Evolutionary conservation across 1,139 yeast species (phyloP), one percentile per base, ranked within the genome.

Genomic region (Scheffersomyces illinoinensis): DNA sequence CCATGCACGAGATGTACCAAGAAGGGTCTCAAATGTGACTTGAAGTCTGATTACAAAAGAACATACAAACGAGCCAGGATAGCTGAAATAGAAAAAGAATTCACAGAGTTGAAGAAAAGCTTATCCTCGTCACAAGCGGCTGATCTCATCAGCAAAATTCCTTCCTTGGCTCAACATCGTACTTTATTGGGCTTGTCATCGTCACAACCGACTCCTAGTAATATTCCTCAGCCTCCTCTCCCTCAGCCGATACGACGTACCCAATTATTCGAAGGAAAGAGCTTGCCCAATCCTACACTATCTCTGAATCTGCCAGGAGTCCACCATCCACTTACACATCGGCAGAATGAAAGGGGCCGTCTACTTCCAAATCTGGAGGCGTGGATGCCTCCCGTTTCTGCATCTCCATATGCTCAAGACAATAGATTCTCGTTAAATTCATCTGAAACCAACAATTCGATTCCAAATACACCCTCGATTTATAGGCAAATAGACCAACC

Each of bases 61-160:
- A 92, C 97, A 0, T 90, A 91, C 64, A 95, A 93, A 69, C 79
- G 98, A 57, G 96, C 93, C 4, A 83, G 96, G 57, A 84, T 93
- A 55, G 95, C 91, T 33, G 91, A 89, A 69, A 87, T 95, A 56
- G 98, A 93, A 69, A 84, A 82, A 65, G 96, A 93, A 70, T 89
- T 90, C 66, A 81, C 83, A 58, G 91, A 86, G 64, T 75, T 93
- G 62, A 85, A 90, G 65, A 80, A 82, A 63, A 83, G 86, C 52
- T 73, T 91, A 58, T 84, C 85, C 19, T 75, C 79, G 24, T 73
- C 82, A 6, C 85, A 83, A 57, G 84, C 86, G 2, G 81, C 82
- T 4, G 86, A 83, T 52, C 67, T 84, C 26, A 62, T 84, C 55
- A 62, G 64, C 18, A 75, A 68, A 58, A 74, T 74, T 33, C 81